Conservation (phyloP, 2,329 filamentous ascomycete genomes). For the Aspergillus sp. region DNA sequence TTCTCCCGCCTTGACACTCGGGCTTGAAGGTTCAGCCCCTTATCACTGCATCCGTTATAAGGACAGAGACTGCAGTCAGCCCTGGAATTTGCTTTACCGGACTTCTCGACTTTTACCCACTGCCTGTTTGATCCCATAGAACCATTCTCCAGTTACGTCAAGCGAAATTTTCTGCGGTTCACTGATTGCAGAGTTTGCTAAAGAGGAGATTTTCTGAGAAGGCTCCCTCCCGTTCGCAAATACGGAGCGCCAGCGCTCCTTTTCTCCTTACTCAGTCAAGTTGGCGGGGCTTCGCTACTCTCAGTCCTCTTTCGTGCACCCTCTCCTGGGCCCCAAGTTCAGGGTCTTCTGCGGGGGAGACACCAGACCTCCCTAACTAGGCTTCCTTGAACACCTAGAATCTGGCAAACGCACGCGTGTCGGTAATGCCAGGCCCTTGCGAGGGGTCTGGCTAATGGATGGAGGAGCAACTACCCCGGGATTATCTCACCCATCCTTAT, state of each 20-base stretch:
- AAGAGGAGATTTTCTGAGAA: conserved; percentile 14
- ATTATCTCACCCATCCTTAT: conserved; percentile 24
- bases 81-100: neutral
- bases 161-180: conserved; percentile 14
- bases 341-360: conserved; percentile 96
- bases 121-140: neutral
- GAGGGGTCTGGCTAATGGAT: conserved; percentile 45
- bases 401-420: conserved; percentile 38
- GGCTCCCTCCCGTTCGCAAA: conserved; percentile 25
- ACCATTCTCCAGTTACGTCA: conserved; percentile 8
- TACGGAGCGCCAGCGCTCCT: conserved; percentile 44
- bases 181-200: conserved; percentile 16
- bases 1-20: neutral
- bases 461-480: conserved; percentile 33
- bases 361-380: conserved; percentile 96
- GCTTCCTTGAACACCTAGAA: conserved; percentile 32
- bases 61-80: neutral
- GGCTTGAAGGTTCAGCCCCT: neutral
- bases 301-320: conserved; percentile 74
- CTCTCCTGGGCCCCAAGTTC: conserved; percentile 87
- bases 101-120: neutral
- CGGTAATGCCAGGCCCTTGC: conserved; percentile 42
- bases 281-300: conserved; percentile 81
- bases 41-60: neutral
- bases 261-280: conserved; percentile 67